These are phyloP conservation scores for Trifolium dubium DNA, from an alignment of 306 rosid species.

Conservation along the genomic window DNA sequence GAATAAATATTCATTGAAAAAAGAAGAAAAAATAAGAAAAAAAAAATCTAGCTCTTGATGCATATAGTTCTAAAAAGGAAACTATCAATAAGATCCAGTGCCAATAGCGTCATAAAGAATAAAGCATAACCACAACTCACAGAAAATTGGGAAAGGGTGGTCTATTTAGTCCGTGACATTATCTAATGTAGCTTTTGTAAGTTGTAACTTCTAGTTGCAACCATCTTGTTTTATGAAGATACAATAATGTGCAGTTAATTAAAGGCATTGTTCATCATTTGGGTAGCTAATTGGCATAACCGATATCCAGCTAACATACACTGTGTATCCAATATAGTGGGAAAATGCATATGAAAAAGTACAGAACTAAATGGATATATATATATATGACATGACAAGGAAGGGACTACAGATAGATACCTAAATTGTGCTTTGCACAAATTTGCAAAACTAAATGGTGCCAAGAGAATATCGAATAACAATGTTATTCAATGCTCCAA, in stretches of 20 bases:
- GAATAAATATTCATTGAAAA: background rate
- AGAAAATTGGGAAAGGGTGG: constrained; percentile 19
- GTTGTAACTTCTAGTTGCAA: constrained; percentile 10
- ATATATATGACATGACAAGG: constrained; percentile 9
- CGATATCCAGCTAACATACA: constrained; percentile 13
- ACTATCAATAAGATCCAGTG: constrained; percentile 2
- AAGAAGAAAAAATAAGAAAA: background rate
- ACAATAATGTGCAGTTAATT: background rate
- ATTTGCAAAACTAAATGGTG: background rate
- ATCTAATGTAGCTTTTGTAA: background rate
- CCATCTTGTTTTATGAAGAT: constrained; percentile 14
- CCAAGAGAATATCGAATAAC: constrained; percentile 34
- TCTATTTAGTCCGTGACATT: constrained; percentile 1
- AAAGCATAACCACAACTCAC: constrained; percentile 18
- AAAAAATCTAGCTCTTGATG: constrained; percentile 1
- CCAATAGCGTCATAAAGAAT: constrained; percentile 26
- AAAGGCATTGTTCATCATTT: constrained; percentile 21
- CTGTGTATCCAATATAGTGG: background rate
- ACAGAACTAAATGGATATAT: constrained; percentile 1
- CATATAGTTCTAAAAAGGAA: constrained; percentile 2
- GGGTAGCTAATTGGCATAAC: constrained; percentile 31
- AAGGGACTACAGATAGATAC: constrained; percentile 17
- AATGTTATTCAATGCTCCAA: constrained; percentile 20
- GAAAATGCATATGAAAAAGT: constrained; percentile 22
- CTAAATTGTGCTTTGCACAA: constrained; percentile 15